Base-by-base conservation (phyloP, 495 filamentous ascomycete species). In the Barbatosphaeria neglecta region DNA sequence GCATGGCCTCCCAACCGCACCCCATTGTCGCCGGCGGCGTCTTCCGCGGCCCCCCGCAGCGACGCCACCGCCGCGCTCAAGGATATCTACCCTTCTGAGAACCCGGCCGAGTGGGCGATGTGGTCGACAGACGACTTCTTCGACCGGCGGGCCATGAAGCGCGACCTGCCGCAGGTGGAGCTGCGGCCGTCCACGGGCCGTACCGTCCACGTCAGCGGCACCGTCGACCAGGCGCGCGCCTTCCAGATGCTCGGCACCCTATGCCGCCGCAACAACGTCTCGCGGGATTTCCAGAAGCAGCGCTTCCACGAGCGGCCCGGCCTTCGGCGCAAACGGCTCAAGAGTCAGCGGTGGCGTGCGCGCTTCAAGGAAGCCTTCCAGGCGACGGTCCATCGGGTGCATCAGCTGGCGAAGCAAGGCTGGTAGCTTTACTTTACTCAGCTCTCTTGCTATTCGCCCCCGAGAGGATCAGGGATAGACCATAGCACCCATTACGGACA, bases 261-360 rank as follows among this genome's bases (percentile, higher is more conserved):
- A 5, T 40, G 59, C n/a, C 10, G 22, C 1, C 33, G 38, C 17
- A 89, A 89, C 57, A 66, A 51, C 13, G 61, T 90, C 17, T 61
- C 51, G 52, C 8, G 18, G 4, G 77, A 84, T 57, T 56, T 64
- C 37, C 40, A 47, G 4, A 45, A 31, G 48, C 83, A 89, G 63
- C 61, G 70, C 47, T 84, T 76, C 49, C 80, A 90, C 59, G 86
- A 90, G 68, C 64, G 83, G 41, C 72, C 75, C 2, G 83, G 82
- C 4, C 57, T 85, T 60, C 86, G 86, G 74, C 70, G 80, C 60
- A 90, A 88, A 74, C 72, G 85, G 54, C 56, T 84, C 50, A 65
- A 65, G 64, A 77, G 74, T 33, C 66, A 82, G 67, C 72, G 86
- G 49, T 87, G 82, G 77, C 66, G 72, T 62, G 63, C 33, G 61